Percentiles rank a stretch among this genome's conserved stretches.
Conservation (phyloP, 2,329 filamentous ascomycete species). For the Sclerotinia spermophila region DNA sequence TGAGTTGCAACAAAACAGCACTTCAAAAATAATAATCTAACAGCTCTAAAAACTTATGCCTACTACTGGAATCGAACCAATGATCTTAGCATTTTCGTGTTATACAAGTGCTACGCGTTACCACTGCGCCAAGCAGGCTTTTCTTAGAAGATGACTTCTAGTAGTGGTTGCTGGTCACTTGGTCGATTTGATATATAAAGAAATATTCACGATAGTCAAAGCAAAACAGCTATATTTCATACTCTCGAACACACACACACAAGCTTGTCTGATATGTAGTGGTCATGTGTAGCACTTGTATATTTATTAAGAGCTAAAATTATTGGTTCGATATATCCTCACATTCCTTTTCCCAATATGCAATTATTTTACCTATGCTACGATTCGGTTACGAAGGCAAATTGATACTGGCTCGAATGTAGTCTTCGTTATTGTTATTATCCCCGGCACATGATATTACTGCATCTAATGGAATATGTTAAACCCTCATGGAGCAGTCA, state of each 20-base stretch:
- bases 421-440: not conserved
- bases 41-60: not conserved
- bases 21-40: rapidly evolving
- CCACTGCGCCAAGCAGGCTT: slow-evolving; percentile 16
- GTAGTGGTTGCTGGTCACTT: not conserved
- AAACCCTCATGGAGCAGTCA: not conserved
- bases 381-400: no score
- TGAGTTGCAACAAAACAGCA: no score
- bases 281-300: not conserved
- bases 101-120: slow-evolving; percentile 15
- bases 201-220: not conserved
- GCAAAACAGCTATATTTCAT: not conserved
- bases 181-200: not conserved
- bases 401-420: not conserved
- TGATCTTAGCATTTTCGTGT: slow-evolving; percentile 10
- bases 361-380: not conserved
- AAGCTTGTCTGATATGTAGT: not conserved
- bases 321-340: not conserved
- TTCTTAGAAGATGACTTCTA: not conserved
- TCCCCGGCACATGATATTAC: no score
- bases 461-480: not conserved
- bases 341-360: not conserved
- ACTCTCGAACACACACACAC: rapidly evolving
- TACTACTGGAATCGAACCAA: slow-evolving; percentile 18
- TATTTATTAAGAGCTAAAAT: not conserved